A percentile compares a stretch with the other conserved stretches of the same genome.
Evolutionary conservation across 1,284 basidiomycete genomes (phyloP).

Genomic region (Rhodotorula sp.): DNA sequence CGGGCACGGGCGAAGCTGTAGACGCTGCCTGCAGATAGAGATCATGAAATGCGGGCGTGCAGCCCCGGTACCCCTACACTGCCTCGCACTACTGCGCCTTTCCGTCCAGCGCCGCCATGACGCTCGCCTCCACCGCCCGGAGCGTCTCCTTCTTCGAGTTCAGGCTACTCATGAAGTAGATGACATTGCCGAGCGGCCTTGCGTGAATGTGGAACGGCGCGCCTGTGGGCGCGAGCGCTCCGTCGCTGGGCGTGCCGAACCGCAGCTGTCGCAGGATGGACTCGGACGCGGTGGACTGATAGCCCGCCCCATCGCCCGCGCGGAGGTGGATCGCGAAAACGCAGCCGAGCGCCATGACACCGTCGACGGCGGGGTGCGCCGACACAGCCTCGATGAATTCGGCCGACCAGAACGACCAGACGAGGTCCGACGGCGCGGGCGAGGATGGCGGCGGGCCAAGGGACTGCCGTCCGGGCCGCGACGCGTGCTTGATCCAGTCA

Average conservation of each 20-base stretch:
- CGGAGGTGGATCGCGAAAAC: constrained; percentile 79
- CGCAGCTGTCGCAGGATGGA: constrained; percentile 55
- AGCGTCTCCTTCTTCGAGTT: constrained; percentile 60
- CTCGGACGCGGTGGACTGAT: constrained; percentile 73
- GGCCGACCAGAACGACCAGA: constrained; percentile 90
- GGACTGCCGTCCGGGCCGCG: constrained; percentile 31
- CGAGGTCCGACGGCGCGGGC: constrained; percentile 22
- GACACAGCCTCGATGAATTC: constrained; percentile 70
- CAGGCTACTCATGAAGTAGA: constrained; percentile 92
- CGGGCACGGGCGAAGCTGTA: not conserved
- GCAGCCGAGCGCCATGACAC: constrained; percentile 84
- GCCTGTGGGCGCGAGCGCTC: constrained; percentile 28
- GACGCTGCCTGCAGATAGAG: not conserved
- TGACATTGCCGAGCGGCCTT: constrained; percentile 86
- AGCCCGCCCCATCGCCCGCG: constrained; percentile 63
- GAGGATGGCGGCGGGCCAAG: not conserved
- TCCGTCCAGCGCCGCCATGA: constrained; percentile 17
- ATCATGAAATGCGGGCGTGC: not conserved
- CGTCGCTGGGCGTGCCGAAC: constrained; percentile 11
- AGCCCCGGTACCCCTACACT: not conserved
- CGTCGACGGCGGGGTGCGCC: constrained; percentile 62
- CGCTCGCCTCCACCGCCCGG: constrained; percentile 44
- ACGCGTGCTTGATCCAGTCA: constrained; percentile 53
- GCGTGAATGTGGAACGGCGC: constrained; percentile 73
- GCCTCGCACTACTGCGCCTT: not conserved